A percentile compares a stretch with the other conserved stretches of the same genome.
phyloP scores from a whole-genome alignment of 441 rosid species.

The Croton laevigatus region DNA sequence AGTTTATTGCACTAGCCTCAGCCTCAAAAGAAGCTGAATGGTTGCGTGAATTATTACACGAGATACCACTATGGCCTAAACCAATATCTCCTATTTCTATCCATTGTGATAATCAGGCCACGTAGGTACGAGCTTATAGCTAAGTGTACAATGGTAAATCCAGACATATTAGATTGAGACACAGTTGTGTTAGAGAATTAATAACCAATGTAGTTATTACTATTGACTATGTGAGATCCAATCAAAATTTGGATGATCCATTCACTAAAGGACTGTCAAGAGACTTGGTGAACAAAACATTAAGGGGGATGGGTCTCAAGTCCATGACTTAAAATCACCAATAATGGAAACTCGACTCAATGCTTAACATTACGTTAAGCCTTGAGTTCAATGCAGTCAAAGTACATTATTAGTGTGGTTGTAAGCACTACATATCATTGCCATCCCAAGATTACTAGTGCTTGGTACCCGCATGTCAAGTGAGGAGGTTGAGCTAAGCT shows the following conservation, averaged over 20 bases:
- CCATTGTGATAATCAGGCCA: not conserved
- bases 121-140: too few species aligned
- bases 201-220: not conserved
- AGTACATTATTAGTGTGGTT: not conserved
- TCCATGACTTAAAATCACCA: not conserved
- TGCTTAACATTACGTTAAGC: not conserved
- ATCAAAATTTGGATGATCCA: not conserved
- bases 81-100: not conserved
- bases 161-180: not conserved
- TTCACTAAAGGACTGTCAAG: not conserved
- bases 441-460: not conserved
- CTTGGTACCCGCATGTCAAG: not conserved
- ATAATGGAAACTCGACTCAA: constrained; percentile 13
- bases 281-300: not conserved
- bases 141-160: too few species aligned
- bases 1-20: not conserved
- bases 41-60: not conserved
- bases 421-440: not conserved
- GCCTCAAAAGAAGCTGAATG: not conserved
- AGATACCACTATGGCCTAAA: constrained; percentile 1
- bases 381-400: constrained; percentile 16
- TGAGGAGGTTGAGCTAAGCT: too few species aligned
- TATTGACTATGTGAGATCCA: not conserved
- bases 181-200: not conserved
- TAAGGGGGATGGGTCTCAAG: too few species aligned